These are phyloP conservation scores for Nicotiana benthamiana DNA, from an alignment of 257 asterid genomes.

Conservation along the genomic window DNA sequence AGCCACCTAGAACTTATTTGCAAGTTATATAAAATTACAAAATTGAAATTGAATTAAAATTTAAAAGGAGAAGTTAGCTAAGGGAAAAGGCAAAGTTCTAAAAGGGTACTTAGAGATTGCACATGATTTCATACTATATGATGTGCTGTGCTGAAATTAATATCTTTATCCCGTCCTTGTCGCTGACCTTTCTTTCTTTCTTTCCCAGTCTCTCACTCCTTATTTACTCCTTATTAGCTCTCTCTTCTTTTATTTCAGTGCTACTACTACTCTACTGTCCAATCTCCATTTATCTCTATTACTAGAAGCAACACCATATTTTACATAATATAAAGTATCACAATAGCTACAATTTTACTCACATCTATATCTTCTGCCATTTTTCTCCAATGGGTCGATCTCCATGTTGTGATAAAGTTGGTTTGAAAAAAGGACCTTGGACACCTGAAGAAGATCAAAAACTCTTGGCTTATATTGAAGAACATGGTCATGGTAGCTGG, in stretches of 20 bases:
- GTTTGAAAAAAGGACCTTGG: constrained; percentile 94
- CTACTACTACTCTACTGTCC: neutral
- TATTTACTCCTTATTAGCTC: constrained; percentile 16
- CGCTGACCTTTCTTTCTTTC: constrained; percentile 49
- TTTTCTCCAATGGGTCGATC: constrained; percentile 61
- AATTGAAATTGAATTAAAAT: neutral
- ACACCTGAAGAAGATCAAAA: constrained; percentile 92
- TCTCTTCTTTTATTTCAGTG: constrained; percentile 7
- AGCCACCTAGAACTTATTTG: neutral
- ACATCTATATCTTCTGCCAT: neutral
- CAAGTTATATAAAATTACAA: neutral
- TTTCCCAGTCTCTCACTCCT: constrained; percentile 20
- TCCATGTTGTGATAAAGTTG: constrained; percentile 82
- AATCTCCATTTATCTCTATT: neutral
- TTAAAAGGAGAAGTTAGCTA: neutral
- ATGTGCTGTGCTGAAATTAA: constrained; percentile 16
- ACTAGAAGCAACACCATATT: neutral
- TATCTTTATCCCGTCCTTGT: constrained; percentile 45
- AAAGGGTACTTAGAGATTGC: neutral
- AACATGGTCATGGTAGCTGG: constrained; percentile 97
- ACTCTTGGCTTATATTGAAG: constrained; percentile 72
- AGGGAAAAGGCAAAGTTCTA: neutral
- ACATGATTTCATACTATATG: constrained; percentile 4
- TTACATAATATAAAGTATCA: neutral
- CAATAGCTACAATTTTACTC: neutral